Conservation (phyloP, 202 grass and related monocot species). For the Schoenoplectus tabernaemontani region DNA sequence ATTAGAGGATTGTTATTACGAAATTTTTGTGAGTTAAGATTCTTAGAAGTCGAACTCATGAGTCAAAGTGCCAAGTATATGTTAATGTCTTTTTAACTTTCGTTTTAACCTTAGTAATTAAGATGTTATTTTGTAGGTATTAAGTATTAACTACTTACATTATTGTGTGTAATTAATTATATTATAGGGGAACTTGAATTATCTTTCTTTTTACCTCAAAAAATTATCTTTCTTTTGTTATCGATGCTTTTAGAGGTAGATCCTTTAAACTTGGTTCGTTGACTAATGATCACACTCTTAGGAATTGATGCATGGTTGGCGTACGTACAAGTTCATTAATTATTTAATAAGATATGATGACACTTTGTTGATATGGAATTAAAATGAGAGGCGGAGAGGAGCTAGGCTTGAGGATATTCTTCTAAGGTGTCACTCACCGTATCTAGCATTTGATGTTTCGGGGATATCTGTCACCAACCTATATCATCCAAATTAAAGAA, state of each 20-base stretch:
- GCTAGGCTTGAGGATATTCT: neutral
- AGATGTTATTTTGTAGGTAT: too few relatives aligned
- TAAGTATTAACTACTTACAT: too few relatives aligned
- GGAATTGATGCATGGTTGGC: slow-evolving; percentile 9
- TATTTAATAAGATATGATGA: slow-evolving; percentile 16
- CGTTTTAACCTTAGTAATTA: too few relatives aligned
- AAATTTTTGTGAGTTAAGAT: too few relatives aligned
- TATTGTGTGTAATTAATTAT: too few relatives aligned
- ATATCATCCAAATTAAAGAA: slow-evolving; percentile 5
- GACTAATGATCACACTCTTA: neutral
- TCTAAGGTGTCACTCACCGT: slow-evolving; percentile 64
- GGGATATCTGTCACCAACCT: slow-evolving; percentile 99
- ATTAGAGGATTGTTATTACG: too few relatives aligned
- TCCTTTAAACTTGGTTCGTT: neutral
- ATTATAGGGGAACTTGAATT: neutral
- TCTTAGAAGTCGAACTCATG: too few relatives aligned
- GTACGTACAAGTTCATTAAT: neutral
- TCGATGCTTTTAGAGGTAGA: neutral
- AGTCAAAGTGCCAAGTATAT: too few relatives aligned
- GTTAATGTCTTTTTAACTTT: too few relatives aligned
- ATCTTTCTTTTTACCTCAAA: too few relatives aligned
- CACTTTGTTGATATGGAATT: slow-evolving; percentile 22
- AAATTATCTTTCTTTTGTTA: neutral
- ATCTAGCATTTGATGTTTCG: slow-evolving; percentile 61
- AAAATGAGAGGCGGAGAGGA: slow-evolving; percentile 2